Evolutionary conservation across 495 filamentous ascomycete genomes (phyloP), one percentile per base, ranked within the genome.

Genomic region (Apodospora peruviana): DNA sequence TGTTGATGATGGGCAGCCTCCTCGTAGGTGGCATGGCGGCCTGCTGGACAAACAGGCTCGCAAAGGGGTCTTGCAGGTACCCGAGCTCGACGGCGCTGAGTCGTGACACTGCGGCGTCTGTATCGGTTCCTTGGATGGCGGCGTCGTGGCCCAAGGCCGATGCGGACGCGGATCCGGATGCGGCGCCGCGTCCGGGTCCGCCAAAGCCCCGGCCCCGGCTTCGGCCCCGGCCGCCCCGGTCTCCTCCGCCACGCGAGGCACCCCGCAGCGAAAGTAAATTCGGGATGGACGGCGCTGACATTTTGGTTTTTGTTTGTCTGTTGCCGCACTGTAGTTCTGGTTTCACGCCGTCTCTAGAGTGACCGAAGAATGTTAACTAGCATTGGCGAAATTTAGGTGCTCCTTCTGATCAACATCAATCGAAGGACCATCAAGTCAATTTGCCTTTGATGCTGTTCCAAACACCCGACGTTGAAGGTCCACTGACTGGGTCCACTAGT

Each of bases 1-100:
- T 69, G 64, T 96, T 96, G 50, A 97, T 96, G 36, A 97, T 90
- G 36, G 93, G 93, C 22, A 90, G 69, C 39, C 90, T 77, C 40
- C 84, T 71, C 27, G 62, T n/a, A 12, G 21, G 43, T 17, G 62
- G 63, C 1, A 55, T 62, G n/a, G n/a, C n/a, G n/a, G n/a, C n/a
- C n/a, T n/a, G n/a, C 32, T 72, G 70, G 2, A 80, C 79, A 58
- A 98, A 86, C 20, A 71, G 65, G 39, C 61, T 64, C 3, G 89
- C 90, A 68, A 84, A 97, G 0, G 79, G 78, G 62, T 98, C 93
- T 17, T 86, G 66, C 0, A 97, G 74, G 66, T 96, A 96, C 43
- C 89, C 90, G n/a, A 90, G 65, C 45, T 83, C 74, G 11, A 96
- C 90, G 11, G 91, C 91, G 59, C 90, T 96, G 65, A 94, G 67